A percentile compares a stretch with the other conserved stretches of the same genome.
Evolutionary conservation across 768 basidiomycete genomes (phyloP).

Genomic region (Boletus rubroflammeus): DNA sequence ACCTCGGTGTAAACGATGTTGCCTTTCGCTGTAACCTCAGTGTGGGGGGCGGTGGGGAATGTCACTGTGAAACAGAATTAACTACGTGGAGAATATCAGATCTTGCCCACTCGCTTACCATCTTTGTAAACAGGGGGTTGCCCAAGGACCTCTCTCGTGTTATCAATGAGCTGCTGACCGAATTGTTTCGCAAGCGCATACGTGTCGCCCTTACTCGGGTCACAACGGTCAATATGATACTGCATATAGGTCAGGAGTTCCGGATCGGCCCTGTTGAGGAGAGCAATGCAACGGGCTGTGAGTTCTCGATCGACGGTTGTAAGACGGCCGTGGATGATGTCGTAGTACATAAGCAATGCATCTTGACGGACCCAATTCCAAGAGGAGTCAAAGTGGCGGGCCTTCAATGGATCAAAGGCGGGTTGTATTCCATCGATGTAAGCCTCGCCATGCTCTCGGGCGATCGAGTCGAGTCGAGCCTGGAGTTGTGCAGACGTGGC

Average conservation of each 20-base stretch:
- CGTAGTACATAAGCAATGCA: conserved; percentile 94
- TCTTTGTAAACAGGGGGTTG: conserved; percentile 93
- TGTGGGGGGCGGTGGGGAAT: conserved; percentile 96
- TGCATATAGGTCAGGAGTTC: conserved; percentile 93
- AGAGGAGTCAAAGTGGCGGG: conserved; percentile 95
- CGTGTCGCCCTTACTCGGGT: conserved; percentile 80
- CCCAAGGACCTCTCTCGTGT: conserved; percentile 79
- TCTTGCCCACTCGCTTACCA: conserved; percentile 51
- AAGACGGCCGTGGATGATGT: conserved; percentile 94
- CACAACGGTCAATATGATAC: conserved; percentile 84
- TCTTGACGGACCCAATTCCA: conserved; percentile 99
- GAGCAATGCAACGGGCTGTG: conserved; percentile 93
- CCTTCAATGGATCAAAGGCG: conserved; percentile 91
- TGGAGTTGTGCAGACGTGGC: conserved; percentile 69
- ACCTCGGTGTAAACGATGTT: conserved; percentile 95
- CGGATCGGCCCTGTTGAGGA: conserved; percentile 96
- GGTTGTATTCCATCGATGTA: conserved; percentile 97
- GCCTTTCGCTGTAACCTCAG: conserved; percentile 89
- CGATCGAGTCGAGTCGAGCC: conserved; percentile 81
- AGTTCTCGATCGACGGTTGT: conserved; percentile 95
- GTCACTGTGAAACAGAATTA: conserved; percentile 55
- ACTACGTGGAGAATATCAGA: not conserved
- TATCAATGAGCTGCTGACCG: conserved; percentile 92
- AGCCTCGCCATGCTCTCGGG: conserved; percentile 86
- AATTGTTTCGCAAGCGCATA: conserved; percentile 97